Conservation (phyloP, 257 asterid species). For the Gentiana dahurica region DNA sequence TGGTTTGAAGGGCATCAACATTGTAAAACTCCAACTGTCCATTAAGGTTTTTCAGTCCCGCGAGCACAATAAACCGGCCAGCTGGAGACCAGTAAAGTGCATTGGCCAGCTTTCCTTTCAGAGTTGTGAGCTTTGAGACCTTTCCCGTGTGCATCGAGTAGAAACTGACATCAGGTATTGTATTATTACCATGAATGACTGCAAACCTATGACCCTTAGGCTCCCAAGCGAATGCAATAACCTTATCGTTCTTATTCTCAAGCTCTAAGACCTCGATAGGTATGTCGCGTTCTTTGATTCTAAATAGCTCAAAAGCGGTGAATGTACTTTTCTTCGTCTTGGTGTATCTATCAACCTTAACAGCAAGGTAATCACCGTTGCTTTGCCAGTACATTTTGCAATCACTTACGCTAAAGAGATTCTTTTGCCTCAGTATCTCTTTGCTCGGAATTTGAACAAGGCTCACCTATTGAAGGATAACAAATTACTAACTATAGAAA, state of each 20-base stretch:
- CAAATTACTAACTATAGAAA: not conserved
- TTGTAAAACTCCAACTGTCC: slow-evolving; percentile 91
- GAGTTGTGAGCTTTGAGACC: slow-evolving; percentile 76
- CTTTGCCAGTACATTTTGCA: slow-evolving; percentile 99
- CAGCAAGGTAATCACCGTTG: slow-evolving; percentile 94
- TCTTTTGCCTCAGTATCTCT: slow-evolving; percentile 88
- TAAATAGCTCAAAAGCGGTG: slow-evolving; percentile 90
- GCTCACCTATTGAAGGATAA: slow-evolving; percentile 45
- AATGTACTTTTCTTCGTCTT: slow-evolving; percentile 89
- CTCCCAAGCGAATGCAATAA: slow-evolving; percentile 97
- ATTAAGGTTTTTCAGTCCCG: slow-evolving; percentile 77
- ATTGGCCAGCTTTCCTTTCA: slow-evolving; percentile 89
- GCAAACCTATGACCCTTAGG: slow-evolving; percentile 97
- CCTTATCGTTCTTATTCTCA: slow-evolving; percentile 85
- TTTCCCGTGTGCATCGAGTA: slow-evolving; percentile 76
- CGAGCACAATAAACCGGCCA: slow-evolving; percentile 76
- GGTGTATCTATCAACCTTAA: slow-evolving; percentile 85
- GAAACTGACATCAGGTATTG: slow-evolving; percentile 88
- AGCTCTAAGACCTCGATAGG: slow-evolving; percentile 98
- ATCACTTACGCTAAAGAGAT: slow-evolving; percentile 87
- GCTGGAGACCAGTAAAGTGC: slow-evolving; percentile 92
- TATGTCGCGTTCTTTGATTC: slow-evolving; percentile 89
- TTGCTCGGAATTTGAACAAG: slow-evolving; percentile 88
- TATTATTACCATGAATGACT: slow-evolving; percentile 87
- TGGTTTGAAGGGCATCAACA: slow-evolving; percentile 95